Base-by-base conservation (phyloP, 2,329 filamentous ascomycete species). In the Pseudopyrenochaeta lycopersici region DNA sequence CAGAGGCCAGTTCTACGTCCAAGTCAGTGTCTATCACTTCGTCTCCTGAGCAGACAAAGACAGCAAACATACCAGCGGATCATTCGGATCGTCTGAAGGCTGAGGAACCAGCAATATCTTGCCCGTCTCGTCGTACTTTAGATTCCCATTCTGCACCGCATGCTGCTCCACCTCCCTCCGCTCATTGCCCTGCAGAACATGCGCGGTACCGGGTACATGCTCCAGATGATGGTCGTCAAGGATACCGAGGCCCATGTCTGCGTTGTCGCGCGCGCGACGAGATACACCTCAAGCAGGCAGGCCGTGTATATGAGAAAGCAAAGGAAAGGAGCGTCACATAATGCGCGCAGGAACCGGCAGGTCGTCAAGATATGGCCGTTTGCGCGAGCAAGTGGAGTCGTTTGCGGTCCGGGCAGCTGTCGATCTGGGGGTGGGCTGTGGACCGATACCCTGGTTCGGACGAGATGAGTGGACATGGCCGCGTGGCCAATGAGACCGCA, bases 71-170 rank as follows among this genome's bases (percentile, higher is more conserved):
- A 88, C 85, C 63, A 97, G 81, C 27, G 92, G 93, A 76, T 97
- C 93, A 73, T 96, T 94, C 3, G 91, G 91, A 73, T 96, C 91
- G 75, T 96, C 90, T 58, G 89, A 93, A 2, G 94, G 94, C 70
- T 97, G 94, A 4, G 94, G 94, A 4, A 96, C 89, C 29, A 97
- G 85, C 64, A 97, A 90, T 66, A 94, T 90, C 15, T 82, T 80
- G 30, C 90, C 89, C 58, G 82, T 88, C 46, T 76, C 83, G 75
- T 93, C 90, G 74, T 87, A 90, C 76, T 95, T 96, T 64, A 95
- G 76, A 54, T 80, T 79, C 12, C 75, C 67, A 21, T 80, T 72
- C 40, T 74, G 62, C 15, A 55, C 57, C 20, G 52, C 60, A 36
- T 44, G 57, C 11, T 62, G 46, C 52, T 76, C 77, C 32, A 77